Evolutionary conservation across 345 rosid species (phyloP).

Genomic region (Murraya paniculata): DNA sequence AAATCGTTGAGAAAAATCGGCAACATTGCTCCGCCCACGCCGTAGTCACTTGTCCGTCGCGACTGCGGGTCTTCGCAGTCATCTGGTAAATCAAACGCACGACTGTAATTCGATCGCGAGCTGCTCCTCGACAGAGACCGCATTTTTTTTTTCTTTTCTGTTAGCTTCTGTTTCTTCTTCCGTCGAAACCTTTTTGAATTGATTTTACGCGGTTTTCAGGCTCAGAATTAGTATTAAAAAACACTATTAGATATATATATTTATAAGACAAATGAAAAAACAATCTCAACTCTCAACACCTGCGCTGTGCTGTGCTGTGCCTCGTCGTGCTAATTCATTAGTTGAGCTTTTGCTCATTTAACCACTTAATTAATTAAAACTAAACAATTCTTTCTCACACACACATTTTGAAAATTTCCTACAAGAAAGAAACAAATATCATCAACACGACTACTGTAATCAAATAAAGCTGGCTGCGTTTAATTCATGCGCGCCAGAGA

Average conservation of each 20-base stretch:
- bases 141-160: constrained; percentile 8
- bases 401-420: not conserved
- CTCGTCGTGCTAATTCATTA: constrained; percentile 18
- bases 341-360: constrained; percentile 29
- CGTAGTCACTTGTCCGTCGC: constrained; percentile 22
- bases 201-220: not conserved
- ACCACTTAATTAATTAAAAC: too few species aligned
- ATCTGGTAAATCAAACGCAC: constrained; percentile 45
- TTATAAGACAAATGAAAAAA: constrained; percentile 45
- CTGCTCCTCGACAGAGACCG: constrained; percentile 41
- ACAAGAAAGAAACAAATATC: not conserved
- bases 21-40: constrained; percentile 78
- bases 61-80: constrained; percentile 25
- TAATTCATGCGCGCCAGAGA: too few species aligned
- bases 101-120: constrained; percentile 53
- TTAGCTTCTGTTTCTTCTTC: not conserved
- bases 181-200: not conserved
- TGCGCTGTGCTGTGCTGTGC: not conserved
- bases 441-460: not conserved
- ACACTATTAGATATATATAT: not conserved
- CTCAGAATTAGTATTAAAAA: not conserved
- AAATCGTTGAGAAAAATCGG: constrained; percentile 69
- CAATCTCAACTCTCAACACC: constrained; percentile 59
- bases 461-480: not conserved
- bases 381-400: not conserved